Base-by-base conservation (phyloP, 179 eudicot species). In the Beta lomatogona region DNA sequence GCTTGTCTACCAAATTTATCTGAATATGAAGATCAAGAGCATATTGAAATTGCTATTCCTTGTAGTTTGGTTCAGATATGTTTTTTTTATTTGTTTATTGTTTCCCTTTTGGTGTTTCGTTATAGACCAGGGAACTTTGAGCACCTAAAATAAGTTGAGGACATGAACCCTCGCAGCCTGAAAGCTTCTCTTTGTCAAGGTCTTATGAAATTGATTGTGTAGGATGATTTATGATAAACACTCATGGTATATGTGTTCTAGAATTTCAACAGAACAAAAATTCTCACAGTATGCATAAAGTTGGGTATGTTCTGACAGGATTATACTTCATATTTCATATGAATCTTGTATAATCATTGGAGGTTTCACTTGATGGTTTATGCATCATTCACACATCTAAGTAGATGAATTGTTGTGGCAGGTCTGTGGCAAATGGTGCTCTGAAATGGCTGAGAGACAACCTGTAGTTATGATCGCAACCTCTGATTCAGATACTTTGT, bases 401-500 rank as follows among this genome's bases (percentile, higher is more conserved):
- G 7, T 68, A 15, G 55, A 45, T 50, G 28, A 57, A 11, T 74
- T 78, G 75, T 77, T 71, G 76, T 87, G 86, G 87, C 94, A 95
- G 98, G 91, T 87, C 94, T 83, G 90, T 87, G 74, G 97, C 89
- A 73, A 92, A 90, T 86, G 95, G 98, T 73, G 95, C 90, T 46
- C 77, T 90, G 70, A 95, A 91, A 75, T 95, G 99, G 99, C 86
- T 92, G 74, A 91, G 83, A 84, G 94, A 88, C 87, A 92, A 91
- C 83, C 82, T 90, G 66, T 93, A 89, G 86, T 69, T 76, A 28
- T 11, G 50, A 65, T 63, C 66, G 28, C 71, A 50, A 41, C 57
- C 6, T 66, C 48, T 77, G 71, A 50, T 71, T 48, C 50, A 9
- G n/a, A 64, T 15, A 16, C 1, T 44, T 44, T 63, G 48, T 73